Percentiles rank a stretch among this genome's conserved stretches.
phyloP scores from a whole-genome alignment of 805 yeast species.

The Isabelozyma rhagii region DNA sequence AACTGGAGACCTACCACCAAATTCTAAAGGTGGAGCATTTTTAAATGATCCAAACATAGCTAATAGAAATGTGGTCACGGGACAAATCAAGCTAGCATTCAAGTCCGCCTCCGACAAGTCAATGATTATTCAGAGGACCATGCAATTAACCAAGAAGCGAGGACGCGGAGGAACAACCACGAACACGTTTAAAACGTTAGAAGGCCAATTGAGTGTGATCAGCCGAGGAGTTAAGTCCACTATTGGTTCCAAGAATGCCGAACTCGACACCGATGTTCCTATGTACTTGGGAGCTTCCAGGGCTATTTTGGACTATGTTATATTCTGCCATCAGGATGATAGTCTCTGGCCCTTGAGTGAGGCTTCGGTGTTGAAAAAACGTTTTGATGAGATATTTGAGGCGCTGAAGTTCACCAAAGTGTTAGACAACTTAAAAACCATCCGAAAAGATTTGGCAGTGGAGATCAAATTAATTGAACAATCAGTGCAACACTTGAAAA shows the following conservation, averaged over 20 bases:
- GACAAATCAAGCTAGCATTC: constrained; percentile 88
- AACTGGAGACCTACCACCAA: constrained; percentile 95
- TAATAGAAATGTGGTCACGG: constrained; percentile 74
- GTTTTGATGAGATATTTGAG: constrained; percentile 95
- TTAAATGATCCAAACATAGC: constrained; percentile 86
- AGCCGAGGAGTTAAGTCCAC: constrained; percentile 68
- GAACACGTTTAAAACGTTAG: constrained; percentile 80
- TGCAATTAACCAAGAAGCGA: constrained; percentile 67
- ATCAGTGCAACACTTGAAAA: constrained; percentile 70
- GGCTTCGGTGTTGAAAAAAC: constrained; percentile 81
- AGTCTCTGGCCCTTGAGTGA: constrained; percentile 95
- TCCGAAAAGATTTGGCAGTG: constrained; percentile 71
- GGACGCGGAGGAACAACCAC: constrained; percentile 33
- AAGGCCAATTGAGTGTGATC: constrained; percentile 76
- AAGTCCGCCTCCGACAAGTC: constrained; percentile 65
- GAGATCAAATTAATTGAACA: constrained; percentile 77
- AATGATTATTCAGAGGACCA: constrained; percentile 84
- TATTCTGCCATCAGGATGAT: constrained; percentile 97
- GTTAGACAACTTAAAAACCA: constrained; percentile 68
- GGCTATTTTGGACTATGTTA: constrained; percentile 85
- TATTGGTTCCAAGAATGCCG: constrained; percentile 76
- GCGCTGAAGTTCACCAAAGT: constrained; percentile 92
- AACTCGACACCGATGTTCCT: constrained; percentile 80
- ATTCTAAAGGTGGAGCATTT: constrained; percentile 93
- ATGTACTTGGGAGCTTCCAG: constrained; percentile 81